Percentiles rank a stretch among this genome's conserved stretches.
Evolutionary conservation across 1,139 yeast species (phyloP).

Genomic region (Casaregolazyma suthepensis): DNA sequence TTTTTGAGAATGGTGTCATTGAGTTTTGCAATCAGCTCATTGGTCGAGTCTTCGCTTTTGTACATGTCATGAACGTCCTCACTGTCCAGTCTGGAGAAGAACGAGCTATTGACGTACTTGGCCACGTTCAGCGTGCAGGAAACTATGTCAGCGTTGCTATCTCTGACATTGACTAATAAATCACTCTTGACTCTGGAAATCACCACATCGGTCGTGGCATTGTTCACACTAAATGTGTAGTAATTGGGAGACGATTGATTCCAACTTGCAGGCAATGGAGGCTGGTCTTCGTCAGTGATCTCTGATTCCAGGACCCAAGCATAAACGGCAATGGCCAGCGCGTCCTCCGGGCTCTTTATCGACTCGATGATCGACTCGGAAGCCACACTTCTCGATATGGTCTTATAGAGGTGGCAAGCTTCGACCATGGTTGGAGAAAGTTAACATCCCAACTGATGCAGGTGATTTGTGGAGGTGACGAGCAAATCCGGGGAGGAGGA

Average conservation of each 20-base stretch:
- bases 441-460: background rate
- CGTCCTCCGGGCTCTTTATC: conserved; percentile 18
- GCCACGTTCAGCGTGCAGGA: conserved; percentile 14
- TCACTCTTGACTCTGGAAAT: conserved; percentile 4
- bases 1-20: background rate
- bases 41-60: conserved; percentile 18
- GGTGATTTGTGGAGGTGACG: background rate
- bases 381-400: conserved; percentile 15
- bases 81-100: conserved; percentile 22
- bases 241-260: conserved; percentile 22
- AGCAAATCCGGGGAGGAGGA: background rate
- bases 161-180: conserved; percentile 7
- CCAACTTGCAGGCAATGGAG: conserved; percentile 17
- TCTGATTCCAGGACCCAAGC: conserved; percentile 16
- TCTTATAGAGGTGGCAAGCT: conserved; percentile 23
- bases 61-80: conserved; percentile 22
- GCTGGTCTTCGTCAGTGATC: background rate
- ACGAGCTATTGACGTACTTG: conserved; percentile 16
- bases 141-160: conserved; percentile 15
- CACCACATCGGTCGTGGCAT: background rate
- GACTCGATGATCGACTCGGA: conserved; percentile 18
- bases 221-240: conserved; percentile 15
- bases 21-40: conserved; percentile 13
- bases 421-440: conserved; percentile 13
- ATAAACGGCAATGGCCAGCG: conserved; percentile 22